Conservation (phyloP, 805 yeast genomes). For the Cyberlindnera petersonii region DNA sequence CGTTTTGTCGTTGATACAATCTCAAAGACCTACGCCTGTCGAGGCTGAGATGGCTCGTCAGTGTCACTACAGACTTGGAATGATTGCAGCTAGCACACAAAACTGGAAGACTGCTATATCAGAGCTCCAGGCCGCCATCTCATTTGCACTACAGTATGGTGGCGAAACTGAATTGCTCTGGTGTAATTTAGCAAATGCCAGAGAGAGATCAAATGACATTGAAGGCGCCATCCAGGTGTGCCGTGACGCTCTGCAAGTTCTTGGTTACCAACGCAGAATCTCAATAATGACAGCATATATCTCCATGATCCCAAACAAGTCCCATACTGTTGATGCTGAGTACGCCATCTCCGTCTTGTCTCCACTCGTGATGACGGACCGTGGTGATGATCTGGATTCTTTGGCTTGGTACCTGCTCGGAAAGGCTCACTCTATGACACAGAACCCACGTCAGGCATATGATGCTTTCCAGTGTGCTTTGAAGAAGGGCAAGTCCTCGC, state of each 20-base stretch:
- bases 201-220: constrained; percentile 42
- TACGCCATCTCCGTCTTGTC: constrained; percentile 35
- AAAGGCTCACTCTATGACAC: constrained; percentile 44
- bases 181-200: constrained; percentile 50
- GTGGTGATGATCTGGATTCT: constrained; percentile 38
- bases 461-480: constrained; percentile 53
- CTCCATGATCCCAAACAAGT: constrained; percentile 34
- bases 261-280: constrained; percentile 43
- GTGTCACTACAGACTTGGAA: constrained; percentile 54
- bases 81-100: constrained; percentile 48
- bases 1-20: constrained; percentile 36
- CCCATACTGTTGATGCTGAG: constrained; percentile 29
- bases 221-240: constrained; percentile 47
- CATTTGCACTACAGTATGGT: constrained; percentile 21
- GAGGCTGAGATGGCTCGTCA: constrained; percentile 47
- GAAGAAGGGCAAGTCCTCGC: constrained; percentile 46
- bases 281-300: constrained; percentile 51
- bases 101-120: constrained; percentile 45
- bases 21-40: constrained; percentile 26
- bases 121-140: constrained; percentile 47
- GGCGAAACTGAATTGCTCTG: constrained; percentile 33
- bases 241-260: constrained; percentile 41
- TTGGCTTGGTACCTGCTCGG: constrained; percentile 56
- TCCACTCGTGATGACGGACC: constrained; percentile 10
- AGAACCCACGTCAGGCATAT: constrained; percentile 48